phyloP scores from a whole-genome alignment of 805 yeast species.

The Saturnispora gosingensis region DNA sequence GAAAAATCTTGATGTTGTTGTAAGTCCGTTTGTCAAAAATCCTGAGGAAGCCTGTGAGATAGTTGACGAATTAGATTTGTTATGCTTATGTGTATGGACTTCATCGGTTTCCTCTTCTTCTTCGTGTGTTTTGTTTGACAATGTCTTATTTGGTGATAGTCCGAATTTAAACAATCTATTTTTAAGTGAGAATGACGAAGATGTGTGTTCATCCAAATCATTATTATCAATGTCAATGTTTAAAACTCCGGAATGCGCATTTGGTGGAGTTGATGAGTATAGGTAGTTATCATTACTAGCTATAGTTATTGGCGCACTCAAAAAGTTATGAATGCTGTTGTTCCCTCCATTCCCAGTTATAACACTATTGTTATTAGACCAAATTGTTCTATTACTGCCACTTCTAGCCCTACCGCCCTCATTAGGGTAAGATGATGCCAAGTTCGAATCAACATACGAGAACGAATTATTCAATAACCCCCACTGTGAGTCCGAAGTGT shows the following conservation, averaged over 20 bases:
- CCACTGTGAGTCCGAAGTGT: not conserved
- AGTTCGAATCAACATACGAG: constrained; percentile 2
- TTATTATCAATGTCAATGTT: not conserved
- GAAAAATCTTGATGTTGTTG: constrained; percentile 6
- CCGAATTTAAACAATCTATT: constrained; percentile 31
- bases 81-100: constrained; percentile 3
- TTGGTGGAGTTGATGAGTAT: not conserved
- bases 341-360: constrained; percentile 13
- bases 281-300: not conserved
- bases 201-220: constrained; percentile 10
- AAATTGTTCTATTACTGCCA: constrained; percentile 6
- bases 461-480: not conserved
- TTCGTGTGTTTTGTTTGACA: constrained; percentile 13
- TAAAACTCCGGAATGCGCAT: not conserved
- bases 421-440: not conserved
- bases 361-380: constrained; percentile 5
- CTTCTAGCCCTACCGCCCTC: constrained; percentile 1
- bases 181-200: constrained; percentile 32
- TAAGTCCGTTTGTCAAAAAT: not conserved
- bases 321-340: constrained; percentile 2
- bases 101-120: constrained; percentile 4
- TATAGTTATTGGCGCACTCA: constrained; percentile 9
- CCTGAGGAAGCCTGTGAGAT: constrained; percentile 2
- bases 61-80: not conserved
- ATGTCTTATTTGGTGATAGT: constrained; percentile 25